Base-by-base conservation (phyloP, 2,329 filamentous ascomycete genomes). In the Cercospora canescens region DNA sequence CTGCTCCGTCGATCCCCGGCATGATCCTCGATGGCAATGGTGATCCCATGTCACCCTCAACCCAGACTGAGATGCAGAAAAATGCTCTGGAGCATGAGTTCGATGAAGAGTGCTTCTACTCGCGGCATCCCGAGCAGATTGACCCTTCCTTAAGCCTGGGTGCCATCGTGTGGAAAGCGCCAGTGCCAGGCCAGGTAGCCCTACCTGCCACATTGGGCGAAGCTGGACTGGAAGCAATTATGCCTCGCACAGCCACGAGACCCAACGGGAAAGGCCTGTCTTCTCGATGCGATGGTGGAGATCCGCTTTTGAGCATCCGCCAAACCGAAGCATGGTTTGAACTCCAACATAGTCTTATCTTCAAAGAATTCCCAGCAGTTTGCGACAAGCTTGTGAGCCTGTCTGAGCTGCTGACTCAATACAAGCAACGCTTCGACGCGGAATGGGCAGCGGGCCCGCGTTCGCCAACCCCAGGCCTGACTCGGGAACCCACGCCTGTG, bases 261-360 rank as follows among this genome's bases (percentile, higher is more conserved):
- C 71, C 72, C 24, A 79, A 81, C 28, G 81, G 80, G 14, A 79
- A 80, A 57, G 83, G 81, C 39, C 79, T 84, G 3, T 86, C 84
- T 1, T 79, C 82, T 60, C 85, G 86, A 66, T 82, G 84, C 68
- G 79, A 77, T 4, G 67, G 76, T 3, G 78, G 82, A 18, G 80
- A 84, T 65, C 79, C 80, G 16, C 77, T 80, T 62, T 71, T 81
- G 37, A 81, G 82, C 67, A 80, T 86, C 16, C 76, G 81, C 62
- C 79, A 85, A 66, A 85, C 82, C 0, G 79, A 82, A 39, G 77
- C 80, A 24, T 86, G 84, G 84, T 72, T 80, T 2, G 76, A 78
- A n/a, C 77, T 85, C 59, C 81, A 81, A 70, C 75, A 81, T 60
- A 84, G 85, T 64, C 80, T 83, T 1, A 81, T 84, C 16, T 86